Evolutionary conservation across 805 yeast species (phyloP).

Genomic region (Teunomyces lycoperdinae): DNA sequence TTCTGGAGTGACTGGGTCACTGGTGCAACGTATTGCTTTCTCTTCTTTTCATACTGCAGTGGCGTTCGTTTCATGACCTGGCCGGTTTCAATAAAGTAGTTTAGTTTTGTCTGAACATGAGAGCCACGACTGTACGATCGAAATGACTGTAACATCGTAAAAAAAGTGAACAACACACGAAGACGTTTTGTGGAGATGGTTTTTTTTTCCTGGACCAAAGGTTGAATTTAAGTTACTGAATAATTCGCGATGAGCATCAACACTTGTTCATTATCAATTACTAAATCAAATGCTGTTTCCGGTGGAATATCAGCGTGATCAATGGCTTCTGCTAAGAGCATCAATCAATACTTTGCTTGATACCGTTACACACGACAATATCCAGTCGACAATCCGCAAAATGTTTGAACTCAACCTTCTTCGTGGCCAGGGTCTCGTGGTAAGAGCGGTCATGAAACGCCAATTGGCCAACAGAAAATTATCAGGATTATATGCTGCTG

Average conservation of each 20-base stretch:
- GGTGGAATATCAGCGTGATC: constrained; percentile 22
- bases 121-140: constrained; percentile 5
- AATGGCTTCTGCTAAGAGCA: constrained; percentile 8
- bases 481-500: constrained; percentile 52
- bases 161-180: too few relatives aligned
- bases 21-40: constrained; percentile 6
- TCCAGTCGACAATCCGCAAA: constrained; percentile 46
- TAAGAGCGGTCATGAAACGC: constrained; percentile 54
- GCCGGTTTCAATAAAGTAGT: constrained; percentile 29
- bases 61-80: constrained; percentile 19
- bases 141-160: neutral
- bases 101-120: constrained; percentile 19
- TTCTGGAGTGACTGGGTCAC: constrained; percentile 11
- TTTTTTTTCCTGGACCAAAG: too few relatives aligned
- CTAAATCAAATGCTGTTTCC: constrained; percentile 2
- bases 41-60: constrained; percentile 12
- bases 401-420: constrained; percentile 57
- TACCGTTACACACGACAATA: constrained; percentile 43
- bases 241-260: constrained; percentile 5
- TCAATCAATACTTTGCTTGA: constrained; percentile 42
- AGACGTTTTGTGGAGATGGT: too few relatives aligned
- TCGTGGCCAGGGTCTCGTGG: constrained; percentile 60
- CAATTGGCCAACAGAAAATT: constrained; percentile 41
- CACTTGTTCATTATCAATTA: neutral
- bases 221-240: neutral